Evolutionary conservation across 73 alveolate species (phyloP), one percentile per base, ranked within the genome.

Genomic region (Blepharisma stoltei): DNA sequence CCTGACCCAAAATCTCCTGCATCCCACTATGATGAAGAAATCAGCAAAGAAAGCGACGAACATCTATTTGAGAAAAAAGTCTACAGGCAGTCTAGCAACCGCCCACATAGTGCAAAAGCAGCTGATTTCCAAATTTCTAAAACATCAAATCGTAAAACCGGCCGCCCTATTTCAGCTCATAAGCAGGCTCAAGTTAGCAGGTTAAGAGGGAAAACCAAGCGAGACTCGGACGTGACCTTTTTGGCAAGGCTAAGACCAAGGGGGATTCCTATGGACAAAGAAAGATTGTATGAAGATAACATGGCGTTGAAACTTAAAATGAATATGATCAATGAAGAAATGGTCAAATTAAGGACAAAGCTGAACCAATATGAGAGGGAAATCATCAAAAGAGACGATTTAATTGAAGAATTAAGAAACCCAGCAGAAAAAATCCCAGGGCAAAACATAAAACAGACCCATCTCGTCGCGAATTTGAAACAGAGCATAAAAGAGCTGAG

Each of bases 251-350:
- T 69, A 3, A 69, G 45, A 69, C 67, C 79, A 38, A 25, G 65
- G 45, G 27, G 41, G 4, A 44, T 69, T 43, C 14, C 25, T 9
- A 69, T 69, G 11, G 79, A 69, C 80, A 44, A 38, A 69, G 88
- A 81, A 76, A 53, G 78, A 23, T 45, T 81, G 38, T 82, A 82
- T 67, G 90, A 82, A 43, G 90, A 82, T 1, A 78, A 77, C 27
- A 76, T 82, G 54, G 71, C 54, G 44, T 49, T 82, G 76, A 82
- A 82, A 54, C 80, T 52, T 23, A 20, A 68, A n/a, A 77, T n/a
- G 11, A 82, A 82, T 46, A 6, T 37, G 37, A 11, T 82, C 54
- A 76, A 77, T 46, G 83, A 54, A 54, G 90, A 82, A 47, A 77
- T 54, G 49, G 70, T 77, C 21, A 76, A 54, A 43, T 82, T 77